Base-by-base conservation (phyloP, 371 early-diverging fungal species). In the Dinochytrium kinnereticum region DNA sequence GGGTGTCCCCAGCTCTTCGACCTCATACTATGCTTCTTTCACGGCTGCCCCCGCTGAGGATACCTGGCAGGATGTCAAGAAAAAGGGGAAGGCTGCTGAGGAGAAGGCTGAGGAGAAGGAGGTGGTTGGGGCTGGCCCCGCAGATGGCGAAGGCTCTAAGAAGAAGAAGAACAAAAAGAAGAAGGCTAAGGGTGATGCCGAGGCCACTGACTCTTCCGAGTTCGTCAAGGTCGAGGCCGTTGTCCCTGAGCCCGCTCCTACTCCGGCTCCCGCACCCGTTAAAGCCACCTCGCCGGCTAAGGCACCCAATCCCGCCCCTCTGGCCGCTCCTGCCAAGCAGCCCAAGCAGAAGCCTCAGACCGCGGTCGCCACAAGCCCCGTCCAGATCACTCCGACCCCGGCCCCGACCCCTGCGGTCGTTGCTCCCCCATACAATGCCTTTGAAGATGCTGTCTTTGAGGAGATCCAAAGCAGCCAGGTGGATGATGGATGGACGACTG, bases 401-500 rank as follows among this genome's bases (percentile, higher is more conserved):
- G 33, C 69, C 15, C 28, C 76, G 19, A 39, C 76, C 21, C 72
- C 71, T 24, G 33, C 69, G 1, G 34, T 59, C 15, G 33, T 64
- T 21, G 7, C 33, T 0, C 72, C 71, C 17, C 28, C 59, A 5
- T 21, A 15, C 65, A 31, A 39, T 24, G 40, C 72, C 1, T 31
- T 44, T 34, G 68, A 33, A 0, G 28, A 50, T 24, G 61, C 21
- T 21, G 64, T 44, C n/a, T 28, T 24, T 51, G 34, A 59, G 34
- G 70, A 59, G 59, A 34, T 59, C 59, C 65, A 26, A 19, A 34
- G 51, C 2, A 64, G 65, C 19, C 26, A 26, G 3, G 34, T 21
- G 1, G 81, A 81, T 30, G 82, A 82, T 70, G 82, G 78, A 39
- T 82, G 83, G 83, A 77, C 81, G 39, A 81, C 81, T 1, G 81